phyloP scores from a whole-genome alignment of 768 basidiomycete species.

The Naganishia friedmannii region DNA sequence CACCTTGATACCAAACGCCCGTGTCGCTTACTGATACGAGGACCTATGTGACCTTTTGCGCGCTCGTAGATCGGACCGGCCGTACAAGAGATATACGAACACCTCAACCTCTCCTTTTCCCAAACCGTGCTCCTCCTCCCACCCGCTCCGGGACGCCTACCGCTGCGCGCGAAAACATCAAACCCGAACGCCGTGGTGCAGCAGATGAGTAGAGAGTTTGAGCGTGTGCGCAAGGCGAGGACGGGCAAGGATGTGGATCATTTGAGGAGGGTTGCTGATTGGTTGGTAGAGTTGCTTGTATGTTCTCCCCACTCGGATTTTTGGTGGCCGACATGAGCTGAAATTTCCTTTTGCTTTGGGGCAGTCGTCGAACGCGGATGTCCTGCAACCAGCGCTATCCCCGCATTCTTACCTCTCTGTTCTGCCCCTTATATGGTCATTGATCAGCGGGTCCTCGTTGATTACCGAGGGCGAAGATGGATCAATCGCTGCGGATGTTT shows the following conservation, averaged over 20 bases:
- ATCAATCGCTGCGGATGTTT: constrained; percentile 52
- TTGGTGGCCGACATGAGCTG: background rate
- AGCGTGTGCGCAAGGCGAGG: constrained; percentile 29
- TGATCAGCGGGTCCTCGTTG: constrained; percentile 51
- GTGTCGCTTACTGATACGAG: background rate
- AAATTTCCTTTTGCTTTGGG: background rate
- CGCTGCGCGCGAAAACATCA: constrained; percentile 26
- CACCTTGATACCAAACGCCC: too few species aligned
- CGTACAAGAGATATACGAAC: constrained; percentile 15
- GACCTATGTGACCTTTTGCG: background rate
- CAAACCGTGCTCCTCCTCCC: constrained; percentile 45
- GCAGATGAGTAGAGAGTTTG: constrained; percentile 40
- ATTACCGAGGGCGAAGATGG: constrained; percentile 29
- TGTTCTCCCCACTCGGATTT: constrained; percentile 22
- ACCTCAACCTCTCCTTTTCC: constrained; percentile 46
- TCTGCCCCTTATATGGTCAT: constrained; percentile 48
- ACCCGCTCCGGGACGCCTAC: constrained; percentile 35
- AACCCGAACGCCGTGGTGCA: constrained; percentile 29
- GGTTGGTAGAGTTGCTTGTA: constrained; percentile 47
- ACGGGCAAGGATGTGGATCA: constrained; percentile 34
- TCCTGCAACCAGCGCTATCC: constrained; percentile 39
- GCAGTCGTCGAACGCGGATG: constrained; percentile 40
- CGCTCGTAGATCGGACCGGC: constrained; percentile 17
- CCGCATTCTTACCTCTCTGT: constrained; percentile 42
- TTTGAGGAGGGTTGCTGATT: constrained; percentile 48